Evolutionary conservation across 805 yeast genomes (phyloP).

Genomic region (Lipomyces orientalis): DNA sequence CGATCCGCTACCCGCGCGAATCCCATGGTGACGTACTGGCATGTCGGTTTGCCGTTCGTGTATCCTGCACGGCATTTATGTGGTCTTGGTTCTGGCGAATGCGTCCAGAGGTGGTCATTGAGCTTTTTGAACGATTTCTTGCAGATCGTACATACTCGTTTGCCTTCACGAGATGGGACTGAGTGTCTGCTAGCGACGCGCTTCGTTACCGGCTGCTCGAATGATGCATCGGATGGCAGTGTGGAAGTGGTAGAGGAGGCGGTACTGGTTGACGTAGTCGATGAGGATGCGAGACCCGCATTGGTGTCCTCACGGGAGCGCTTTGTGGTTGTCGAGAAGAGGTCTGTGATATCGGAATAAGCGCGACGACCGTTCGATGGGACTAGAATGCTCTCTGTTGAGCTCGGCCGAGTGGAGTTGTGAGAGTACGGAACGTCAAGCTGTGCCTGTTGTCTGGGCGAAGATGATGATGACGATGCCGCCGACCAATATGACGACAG

Average conservation of each 20-base stretch:
- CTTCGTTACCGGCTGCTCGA: background rate
- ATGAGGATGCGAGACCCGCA: background rate
- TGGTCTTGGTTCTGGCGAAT: conserved; percentile 29
- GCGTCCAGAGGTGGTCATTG: conserved; percentile 34
- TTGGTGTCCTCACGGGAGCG: background rate
- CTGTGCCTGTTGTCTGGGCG: background rate
- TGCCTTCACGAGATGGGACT: conserved; percentile 19
- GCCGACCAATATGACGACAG: background rate
- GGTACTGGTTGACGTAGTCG: background rate
- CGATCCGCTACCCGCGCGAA: conserved; percentile 33
- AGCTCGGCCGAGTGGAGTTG: background rate
- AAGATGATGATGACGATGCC: conserved; percentile 5
- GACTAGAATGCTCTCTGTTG: background rate
- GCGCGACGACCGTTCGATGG: conserved; percentile 11
- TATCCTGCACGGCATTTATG: conserved; percentile 33
- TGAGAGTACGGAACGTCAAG: conserved; percentile 7
- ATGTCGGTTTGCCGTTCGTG: conserved; percentile 20
- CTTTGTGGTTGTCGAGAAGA: conserved; percentile 1
- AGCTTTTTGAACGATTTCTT: conserved; percentile 30
- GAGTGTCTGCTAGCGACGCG: conserved; percentile 1
- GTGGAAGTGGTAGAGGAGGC: background rate
- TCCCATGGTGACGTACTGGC: conserved; percentile 28
- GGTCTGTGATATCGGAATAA: conserved; percentile 19
- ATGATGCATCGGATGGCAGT: background rate
- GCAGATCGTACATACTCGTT: conserved; percentile 27